Conservation (phyloP, 805 yeast genomes). For the Kazachstania psychrophila region DNA sequence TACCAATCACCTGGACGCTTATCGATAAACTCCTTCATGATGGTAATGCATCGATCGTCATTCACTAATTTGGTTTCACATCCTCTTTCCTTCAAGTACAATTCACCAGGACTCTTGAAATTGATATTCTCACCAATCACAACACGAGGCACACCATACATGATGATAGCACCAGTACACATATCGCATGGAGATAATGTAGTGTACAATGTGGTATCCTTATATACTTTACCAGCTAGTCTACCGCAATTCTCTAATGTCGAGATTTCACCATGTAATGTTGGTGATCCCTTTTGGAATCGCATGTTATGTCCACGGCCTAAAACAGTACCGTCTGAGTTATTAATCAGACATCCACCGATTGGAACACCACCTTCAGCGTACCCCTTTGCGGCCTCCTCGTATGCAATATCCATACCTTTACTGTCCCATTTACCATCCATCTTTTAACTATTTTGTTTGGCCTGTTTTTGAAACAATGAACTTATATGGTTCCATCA, state of each 20-base stretch:
- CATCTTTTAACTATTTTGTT: no score
- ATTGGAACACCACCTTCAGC: slow-evolving; percentile 90
- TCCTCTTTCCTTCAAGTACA: slow-evolving; percentile 54
- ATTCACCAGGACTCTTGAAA: slow-evolving; percentile 71
- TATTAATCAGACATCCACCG: slow-evolving; percentile 33
- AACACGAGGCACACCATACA: slow-evolving; percentile 81
- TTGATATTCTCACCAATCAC: slow-evolving; percentile 85
- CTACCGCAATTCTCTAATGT: slow-evolving; percentile 89
- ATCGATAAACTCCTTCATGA: slow-evolving; percentile 71
- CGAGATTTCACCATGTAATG: slow-evolving; percentile 86
- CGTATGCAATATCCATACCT: slow-evolving; percentile 63
- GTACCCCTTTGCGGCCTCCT: slow-evolving; percentile 59
- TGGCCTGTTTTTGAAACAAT: no score
- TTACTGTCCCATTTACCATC: slow-evolving; percentile 45
- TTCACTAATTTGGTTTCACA: slow-evolving; percentile 60
- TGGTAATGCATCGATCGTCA: slow-evolving; percentile 49
- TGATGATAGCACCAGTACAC: slow-evolving; percentile 89
- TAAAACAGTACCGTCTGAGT: slow-evolving; percentile 65
- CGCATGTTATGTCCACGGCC: slow-evolving; percentile 90
- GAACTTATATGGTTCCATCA: no score
- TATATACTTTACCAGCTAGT: slow-evolving; percentile 67
- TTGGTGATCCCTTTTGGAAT: slow-evolving; percentile 74
- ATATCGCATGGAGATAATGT: slow-evolving; percentile 88
- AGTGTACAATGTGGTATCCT: slow-evolving; percentile 83
- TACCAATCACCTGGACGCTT: slow-evolving; percentile 74